These are phyloP conservation scores for Russula sp. DNA, from an alignment of 768 basidiomycete genomes.

Conservation along the genomic window DNA sequence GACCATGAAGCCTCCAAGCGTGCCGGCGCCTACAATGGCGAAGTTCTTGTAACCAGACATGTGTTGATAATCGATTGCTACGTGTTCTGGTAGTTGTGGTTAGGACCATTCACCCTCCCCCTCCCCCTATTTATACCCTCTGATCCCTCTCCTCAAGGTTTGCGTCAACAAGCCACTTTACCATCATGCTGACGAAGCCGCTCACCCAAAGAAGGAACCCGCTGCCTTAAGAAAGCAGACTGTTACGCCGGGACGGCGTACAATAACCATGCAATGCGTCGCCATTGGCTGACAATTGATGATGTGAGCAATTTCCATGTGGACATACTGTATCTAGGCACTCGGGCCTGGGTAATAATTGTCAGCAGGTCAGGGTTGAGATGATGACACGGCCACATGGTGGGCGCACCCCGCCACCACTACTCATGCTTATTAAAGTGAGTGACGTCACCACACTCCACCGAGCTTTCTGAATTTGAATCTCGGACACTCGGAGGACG, in stretches of 20 bases:
- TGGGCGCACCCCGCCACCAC: no score
- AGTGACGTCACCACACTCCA: no score
- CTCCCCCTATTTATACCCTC: not conserved
- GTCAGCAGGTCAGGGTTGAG: no score
- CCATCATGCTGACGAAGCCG: not conserved
- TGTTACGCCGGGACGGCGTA: not conserved
- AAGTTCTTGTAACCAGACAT: constrained; percentile 22
- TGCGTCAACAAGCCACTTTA: not conserved
- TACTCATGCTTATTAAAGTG: no score
- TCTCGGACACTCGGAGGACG: no score
- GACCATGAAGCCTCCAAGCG: constrained; percentile 18
- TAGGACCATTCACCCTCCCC: not conserved
- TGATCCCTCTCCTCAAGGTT: not conserved
- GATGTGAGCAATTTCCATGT: not conserved
- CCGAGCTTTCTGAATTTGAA: no score
- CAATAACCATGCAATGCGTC: not conserved
- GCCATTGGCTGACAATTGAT: not conserved
- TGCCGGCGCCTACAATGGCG: constrained; percentile 21
- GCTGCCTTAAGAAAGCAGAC: not conserved
- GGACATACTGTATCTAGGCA: not conserved
- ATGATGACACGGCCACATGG: no score
- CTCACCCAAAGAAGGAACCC: not conserved
- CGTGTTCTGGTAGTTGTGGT: not conserved
- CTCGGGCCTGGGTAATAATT: not conserved
- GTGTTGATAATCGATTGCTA: not conserved